Evolutionary conservation across 1,284 basidiomycete genomes (phyloP), one percentile per base, ranked within the genome.

Genomic region (Sphaerobolus stellatus): DNA sequence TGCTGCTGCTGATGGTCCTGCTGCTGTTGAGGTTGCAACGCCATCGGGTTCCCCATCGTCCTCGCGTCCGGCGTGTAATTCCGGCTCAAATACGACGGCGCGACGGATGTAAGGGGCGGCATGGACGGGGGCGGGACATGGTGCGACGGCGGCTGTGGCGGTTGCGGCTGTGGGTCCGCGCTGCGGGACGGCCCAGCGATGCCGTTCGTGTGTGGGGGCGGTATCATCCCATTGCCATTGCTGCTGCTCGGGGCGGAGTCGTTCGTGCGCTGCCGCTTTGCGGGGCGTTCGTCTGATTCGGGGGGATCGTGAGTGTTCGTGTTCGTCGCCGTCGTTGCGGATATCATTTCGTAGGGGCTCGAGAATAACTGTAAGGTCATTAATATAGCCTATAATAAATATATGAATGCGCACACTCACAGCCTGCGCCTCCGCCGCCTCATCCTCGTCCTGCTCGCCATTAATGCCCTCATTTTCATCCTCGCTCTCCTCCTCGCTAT

Each of bases 261-360:
- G 40, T 40, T 54, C 8, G 34, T 29, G n/a, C 38, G 36, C 24
- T 54, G 53, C 49, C 53, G 34, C 25, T 54, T 54, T 22, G 46
- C 29, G 3, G 47, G 53, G 20, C 53, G 53, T 14, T 31, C 18
- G 25, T 33, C 53, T 3, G 31, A 25, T 20, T 41, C 24, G 14
- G 53, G 24, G 20, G 34, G 7, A 16, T 43, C 33, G 24, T n/a
- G 24, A 33, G 51, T 45, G 1, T 22, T 25, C n/a, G 34, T 41
- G 20, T 54, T 33, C 9, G 18, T 24, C 28, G 47, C 16, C 25
- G 38, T 45, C 8, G 53, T 78, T 13, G 78, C 78, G 55, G 77
- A 79, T 80, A 83, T 83, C 47, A 80, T 76, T 38, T 76, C 73
- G 51, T 77, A 83, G 34, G 78, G 78, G 52, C 81, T 76, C 5